Percentiles rank a stretch among this genome's conserved stretches.
Evolutionary conservation across 2,329 filamentous ascomycete species (phyloP).

Genomic region (Aspergillus sp.): DNA sequence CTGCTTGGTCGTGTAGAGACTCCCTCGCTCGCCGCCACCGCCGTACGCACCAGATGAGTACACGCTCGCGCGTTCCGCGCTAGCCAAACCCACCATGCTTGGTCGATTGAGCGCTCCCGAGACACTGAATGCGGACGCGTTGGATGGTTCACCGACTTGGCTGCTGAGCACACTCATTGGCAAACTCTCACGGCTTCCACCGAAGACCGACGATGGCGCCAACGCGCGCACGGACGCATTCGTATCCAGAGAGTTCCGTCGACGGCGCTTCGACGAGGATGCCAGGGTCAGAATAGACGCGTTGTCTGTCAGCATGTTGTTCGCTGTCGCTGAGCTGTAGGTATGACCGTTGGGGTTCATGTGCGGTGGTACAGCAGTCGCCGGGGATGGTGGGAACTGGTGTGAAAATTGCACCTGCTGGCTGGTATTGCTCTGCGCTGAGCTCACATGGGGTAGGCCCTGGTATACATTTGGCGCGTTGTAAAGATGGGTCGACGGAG

Average conservation of each 20-base stretch:
- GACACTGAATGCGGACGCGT: constrained; percentile 33
- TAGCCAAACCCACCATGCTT: constrained; percentile 47
- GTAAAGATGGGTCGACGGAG: constrained; percentile 43
- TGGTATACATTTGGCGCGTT: constrained; percentile 25
- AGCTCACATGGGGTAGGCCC: constrained; percentile 25
- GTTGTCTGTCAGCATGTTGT: constrained; percentile 57
- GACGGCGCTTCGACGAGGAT: constrained; percentile 55
- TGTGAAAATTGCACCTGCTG: constrained; percentile 49
- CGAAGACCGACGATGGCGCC: constrained; percentile 56
- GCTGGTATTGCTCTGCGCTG: constrained; percentile 29
- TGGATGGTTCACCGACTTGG: constrained; percentile 40
- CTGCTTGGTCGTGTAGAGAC: constrained; percentile 61
- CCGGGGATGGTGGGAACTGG: constrained; percentile 52
- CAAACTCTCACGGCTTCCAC: constrained; percentile 55
- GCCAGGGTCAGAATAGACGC: constrained; percentile 58
- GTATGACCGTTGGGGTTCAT: constrained; percentile 42
- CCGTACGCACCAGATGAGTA: constrained; percentile 68
- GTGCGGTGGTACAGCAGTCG: constrained; percentile 54
- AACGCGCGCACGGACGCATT: constrained; percentile 59
- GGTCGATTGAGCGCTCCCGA: constrained; percentile 39
- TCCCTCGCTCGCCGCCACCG: constrained; percentile 62
- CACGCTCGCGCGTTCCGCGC: constrained; percentile 55
- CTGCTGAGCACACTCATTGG: constrained; percentile 55
- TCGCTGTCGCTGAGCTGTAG: constrained; percentile 54
- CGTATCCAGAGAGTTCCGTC: constrained; percentile 56